These are phyloP conservation scores for Penicillium sp. DNA, from an alignment of 2,329 filamentous ascomycete genomes.

Conservation along the genomic window DNA sequence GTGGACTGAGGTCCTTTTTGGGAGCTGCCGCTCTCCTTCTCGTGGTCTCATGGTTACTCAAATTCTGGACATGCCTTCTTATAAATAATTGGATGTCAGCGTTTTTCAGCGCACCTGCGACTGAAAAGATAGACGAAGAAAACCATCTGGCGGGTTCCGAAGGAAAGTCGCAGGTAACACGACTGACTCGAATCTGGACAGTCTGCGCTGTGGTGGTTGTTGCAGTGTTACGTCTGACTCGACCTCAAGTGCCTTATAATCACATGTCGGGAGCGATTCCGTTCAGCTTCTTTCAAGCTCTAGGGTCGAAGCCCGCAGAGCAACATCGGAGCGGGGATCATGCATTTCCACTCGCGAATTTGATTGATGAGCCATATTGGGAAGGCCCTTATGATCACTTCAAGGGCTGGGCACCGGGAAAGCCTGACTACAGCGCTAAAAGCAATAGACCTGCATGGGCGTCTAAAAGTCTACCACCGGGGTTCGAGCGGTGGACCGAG, in stretches of 20 bases:
- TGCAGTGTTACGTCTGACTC: slow-evolving; percentile 20
- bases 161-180: neutral
- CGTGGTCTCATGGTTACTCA: slow-evolving; percentile 21
- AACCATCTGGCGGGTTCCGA: slow-evolving; percentile 10
- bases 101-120: slow-evolving; percentile 14
- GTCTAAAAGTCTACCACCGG: slow-evolving; percentile 21
- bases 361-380: slow-evolving; percentile 29
- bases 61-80: slow-evolving; percentile 18
- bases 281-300: slow-evolving; percentile 24
- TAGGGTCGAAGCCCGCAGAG: slow-evolving; percentile 9
- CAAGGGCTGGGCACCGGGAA: slow-evolving; percentile 32
- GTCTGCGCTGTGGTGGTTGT: slow-evolving; percentile 10
- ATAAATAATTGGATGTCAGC: slow-evolving; percentile 25
- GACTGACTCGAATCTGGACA: slow-evolving; percentile 19
- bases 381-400: slow-evolving; percentile 26
- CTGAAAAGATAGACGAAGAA: slow-evolving; percentile 17
- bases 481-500: slow-evolving; percentile 27
- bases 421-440: slow-evolving; percentile 7
- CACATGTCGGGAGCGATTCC: slow-evolving; percentile 33
- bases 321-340: slow-evolving; percentile 9
- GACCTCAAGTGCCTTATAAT: slow-evolving; percentile 30
- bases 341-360: slow-evolving; percentile 26
- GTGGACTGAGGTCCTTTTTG: slow-evolving; percentile 29
- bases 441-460: slow-evolving; percentile 22
- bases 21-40: slow-evolving; percentile 20